Evolutionary conservation across 1,284 basidiomycete genomes (phyloP), one percentile per base, ranked within the genome.

Genomic region (Malassezia yamatoensis): DNA sequence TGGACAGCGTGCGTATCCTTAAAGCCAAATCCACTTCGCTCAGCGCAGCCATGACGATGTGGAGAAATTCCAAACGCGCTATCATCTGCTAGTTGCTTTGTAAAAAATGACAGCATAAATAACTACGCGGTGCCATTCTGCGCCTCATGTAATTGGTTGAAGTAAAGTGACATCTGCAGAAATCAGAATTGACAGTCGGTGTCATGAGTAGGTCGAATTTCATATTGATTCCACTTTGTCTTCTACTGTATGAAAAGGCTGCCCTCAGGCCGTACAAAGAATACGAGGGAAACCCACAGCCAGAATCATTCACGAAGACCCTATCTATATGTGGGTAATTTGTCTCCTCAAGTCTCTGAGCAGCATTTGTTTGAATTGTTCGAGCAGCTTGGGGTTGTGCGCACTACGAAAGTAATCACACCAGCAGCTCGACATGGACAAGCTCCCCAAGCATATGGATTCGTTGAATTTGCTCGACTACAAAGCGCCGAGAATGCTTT

Each of bases 321-420:
- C 65, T 90, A 96, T 79, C 85, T 96, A 67, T 96, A 96, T 77
- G 88, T 96, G 77, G 93, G 93, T 64, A 96, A 96, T 77, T 80
- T 98, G 75, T 89, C 87, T 66, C 87, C 90, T 58, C 83, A 89
- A 47, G 91, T 96, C 52, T 80, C 78, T 42, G 80, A 77, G 59
- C 72, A 66, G 41, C 59, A 91, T 85, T 84, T 96, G 72, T 88
- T 86, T 46, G 90, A 94, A 78, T 93, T 94, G 67, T 94, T 94
- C 76, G 88, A 88, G 71, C 88, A 94, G 68, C 88, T 89, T 70
- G 91, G 91, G 39, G 85, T 87, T 58, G 90, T 96, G 61, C 88
- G 91, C 76, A 87, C 89, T 70, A 91, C 94, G 76, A 96, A 96
- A 83, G 96, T 98, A 76, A 94, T 98, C 75, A 90, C 90, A 42